Evolutionary conservation across 192 early-diverging fungal genomes (phyloP), one percentile per base, ranked within the genome.

Genomic region (Dissophora ornata): DNA sequence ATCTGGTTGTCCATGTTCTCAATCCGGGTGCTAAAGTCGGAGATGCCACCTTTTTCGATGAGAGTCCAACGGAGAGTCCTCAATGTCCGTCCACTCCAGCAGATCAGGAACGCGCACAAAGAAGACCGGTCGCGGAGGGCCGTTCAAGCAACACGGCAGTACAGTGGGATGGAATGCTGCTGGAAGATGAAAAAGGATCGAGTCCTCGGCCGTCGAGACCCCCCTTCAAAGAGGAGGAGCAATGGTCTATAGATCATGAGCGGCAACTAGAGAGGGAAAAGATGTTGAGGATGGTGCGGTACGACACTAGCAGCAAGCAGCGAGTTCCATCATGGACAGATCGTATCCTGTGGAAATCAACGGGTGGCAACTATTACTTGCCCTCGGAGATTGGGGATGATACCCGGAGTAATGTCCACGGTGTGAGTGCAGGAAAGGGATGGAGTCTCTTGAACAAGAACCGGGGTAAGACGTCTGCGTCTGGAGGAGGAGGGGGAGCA

Each of bases 271-370:
- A 56, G 46, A 28, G 18, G 13, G 19, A 63, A 21, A 46, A 44
- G 9, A n/a, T 46, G 10, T 18, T 12, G 13, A 26, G 30, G 28
- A 52, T 38, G 54, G 48, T 58, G 1, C 49, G 50, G 6, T 84
- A 86, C 36, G 81, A 86, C 63, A 67, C 80, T 26, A 74, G 77
- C 4, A 57, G 58, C 32, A 83, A 85, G 50, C 80, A 85, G 42
- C 55, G 84, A 6, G 58, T 85, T 1, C 84, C 84, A 9, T 82
- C 80, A 18, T 84, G 83, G 83, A 84, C 83, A 0, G 83, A 84
- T 30, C 62, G 83, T n/a, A 84, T 84, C 24, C 54, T 84, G 0
- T 84, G 81, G 79, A 69, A 78, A 15, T 59, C 73, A 2, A 77
- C 73, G 29, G 71, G 71, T 1, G 71, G 71, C 0, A 75, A 75